Evolutionary conservation across 495 filamentous ascomycete species (phyloP), one percentile per base, ranked within the genome.

Genomic region (Hyaloscypha finlandica): DNA sequence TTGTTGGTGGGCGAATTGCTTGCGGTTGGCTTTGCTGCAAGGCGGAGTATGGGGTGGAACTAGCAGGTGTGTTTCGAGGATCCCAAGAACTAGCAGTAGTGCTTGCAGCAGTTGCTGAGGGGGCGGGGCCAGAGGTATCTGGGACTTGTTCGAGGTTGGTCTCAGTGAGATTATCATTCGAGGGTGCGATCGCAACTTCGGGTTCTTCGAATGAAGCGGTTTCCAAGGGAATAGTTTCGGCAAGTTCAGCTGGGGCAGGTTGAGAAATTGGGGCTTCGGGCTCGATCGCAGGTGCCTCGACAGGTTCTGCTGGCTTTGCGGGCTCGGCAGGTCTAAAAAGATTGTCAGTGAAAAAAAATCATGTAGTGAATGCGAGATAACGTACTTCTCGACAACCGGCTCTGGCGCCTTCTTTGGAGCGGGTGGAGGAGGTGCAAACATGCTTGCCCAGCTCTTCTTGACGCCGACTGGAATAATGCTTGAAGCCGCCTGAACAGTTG

Each of bases 111-210:
- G 95, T 98, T 30, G 88, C 91, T 9, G 89, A 92, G 25, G 89
- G 83, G 16, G 89, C 83, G 16, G 92, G 89, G 19, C 83, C 79
- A 31, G 94, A 95, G 8, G 81, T 83, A 79, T 98, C 94, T 45
- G 87, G 88, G 54, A 98, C 82, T 74, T 93, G 90, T 70, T 97
- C 93, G 29, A 99, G 88, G 72, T 99, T 98, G 45, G 87, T 87
- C 77, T 94, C 89, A 1, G 96, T 98, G 71, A 98, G 84, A 65
- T 94, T 87, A 75, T 92, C 91, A 74, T 91, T 89, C n/a, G 91
- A 85, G 8, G 90, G 88, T 32, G 84, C 80, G 12, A 92, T 76
- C 30, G 81, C 77, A 12, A 82, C 76, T 60, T 86, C 81, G 61
- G 88, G 85, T 60, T 84, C 82, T 70, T 81, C 81, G 37, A 80